Evolutionary conservation across 2,329 filamentous ascomycete genomes (phyloP).

Genomic region (Lanzia echinophila): DNA sequence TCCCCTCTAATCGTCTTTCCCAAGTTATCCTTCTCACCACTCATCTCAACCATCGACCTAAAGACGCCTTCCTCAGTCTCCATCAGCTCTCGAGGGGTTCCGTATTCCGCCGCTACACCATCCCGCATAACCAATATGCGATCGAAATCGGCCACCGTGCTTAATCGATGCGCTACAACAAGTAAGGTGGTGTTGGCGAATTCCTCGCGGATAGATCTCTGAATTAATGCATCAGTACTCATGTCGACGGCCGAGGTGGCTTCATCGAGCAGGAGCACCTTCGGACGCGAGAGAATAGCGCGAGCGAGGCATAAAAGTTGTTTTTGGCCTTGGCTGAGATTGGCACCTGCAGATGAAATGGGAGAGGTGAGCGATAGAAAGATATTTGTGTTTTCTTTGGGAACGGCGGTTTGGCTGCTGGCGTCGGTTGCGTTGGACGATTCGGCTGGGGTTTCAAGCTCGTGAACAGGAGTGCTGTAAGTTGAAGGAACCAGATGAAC

Average conservation of each 20-base stretch:
- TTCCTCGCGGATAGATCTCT: slow-evolving; percentile 64
- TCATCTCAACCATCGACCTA: slow-evolving; percentile 28
- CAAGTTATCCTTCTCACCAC: slow-evolving; percentile 16
- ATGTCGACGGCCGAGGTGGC: slow-evolving; percentile 72
- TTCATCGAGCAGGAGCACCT: slow-evolving; percentile 72
- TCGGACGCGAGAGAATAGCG: slow-evolving; percentile 62
- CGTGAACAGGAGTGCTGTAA: background rate
- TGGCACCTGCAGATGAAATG: slow-evolving; percentile 63
- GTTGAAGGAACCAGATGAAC: slow-evolving; percentile 65
- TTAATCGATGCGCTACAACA: slow-evolving; percentile 67
- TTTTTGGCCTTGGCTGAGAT: slow-evolving; percentile 66
- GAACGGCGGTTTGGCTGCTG: slow-evolving; percentile 14
- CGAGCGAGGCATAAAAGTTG: slow-evolving; percentile 68
- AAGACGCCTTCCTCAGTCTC: slow-evolving; percentile 16
- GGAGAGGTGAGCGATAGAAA: slow-evolving; percentile 55
- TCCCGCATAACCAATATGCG: slow-evolving; percentile 67
- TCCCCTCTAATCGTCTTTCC: slow-evolving; percentile 17
- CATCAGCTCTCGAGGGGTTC: slow-evolving; percentile 50
- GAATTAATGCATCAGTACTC: slow-evolving; percentile 65
- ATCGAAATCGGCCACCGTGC: slow-evolving; percentile 71
- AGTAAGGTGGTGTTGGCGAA: slow-evolving; percentile 62
- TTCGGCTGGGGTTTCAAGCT: background rate
- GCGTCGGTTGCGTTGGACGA: slow-evolving; percentile 4
- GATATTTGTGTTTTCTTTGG: slow-evolving; percentile 52
- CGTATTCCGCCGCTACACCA: slow-evolving; percentile 60